phyloP scores from a whole-genome alignment of 2,329 filamentous ascomycete species.

The Arthrinium puccinioides region DNA sequence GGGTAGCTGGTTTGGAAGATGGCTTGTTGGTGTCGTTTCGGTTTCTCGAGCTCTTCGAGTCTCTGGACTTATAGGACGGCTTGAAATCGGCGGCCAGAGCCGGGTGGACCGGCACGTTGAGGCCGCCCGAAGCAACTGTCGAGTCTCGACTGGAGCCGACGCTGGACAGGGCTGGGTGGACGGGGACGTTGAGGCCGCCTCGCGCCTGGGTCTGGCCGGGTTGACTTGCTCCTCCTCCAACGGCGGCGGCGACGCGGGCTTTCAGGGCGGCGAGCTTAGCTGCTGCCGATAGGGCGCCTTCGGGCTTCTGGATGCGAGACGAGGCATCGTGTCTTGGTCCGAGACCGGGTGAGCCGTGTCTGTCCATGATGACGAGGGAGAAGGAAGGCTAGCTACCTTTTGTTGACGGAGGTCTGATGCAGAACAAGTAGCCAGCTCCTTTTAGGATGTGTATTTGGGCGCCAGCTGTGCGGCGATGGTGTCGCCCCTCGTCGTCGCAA shows the following conservation, averaged over 20 bases:
- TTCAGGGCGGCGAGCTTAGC: conserved; percentile 70
- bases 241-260: conserved; percentile 71
- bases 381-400: neutral
- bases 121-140: conserved; percentile 38
- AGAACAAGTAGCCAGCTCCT: too few species aligned
- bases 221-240: conserved; percentile 25
- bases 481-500: too few species aligned
- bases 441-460: too few species aligned
- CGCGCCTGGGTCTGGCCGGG: conserved; percentile 12
- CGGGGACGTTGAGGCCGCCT: conserved; percentile 56
- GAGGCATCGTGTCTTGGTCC: conserved; percentile 48
- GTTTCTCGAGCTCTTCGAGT: conserved; percentile 28
- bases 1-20: conserved; percentile 24
- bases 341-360: conserved; percentile 42
- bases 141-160: neutral
- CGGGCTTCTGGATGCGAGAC: conserved; percentile 47
- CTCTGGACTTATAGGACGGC: conserved; percentile 18
- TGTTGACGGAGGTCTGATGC: too few species aligned
- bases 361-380: conserved; percentile 36
- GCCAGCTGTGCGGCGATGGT: too few species aligned
- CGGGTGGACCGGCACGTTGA: conserved; percentile 61
- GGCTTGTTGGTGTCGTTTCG: conserved; percentile 10
- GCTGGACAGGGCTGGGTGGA: conserved; percentile 57
- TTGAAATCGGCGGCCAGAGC: conserved; percentile 40
- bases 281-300: conserved; percentile 42